These are phyloP conservation scores for Verbena officinalis DNA, from an alignment of 257 asterid species.

Conservation along the genomic window DNA sequence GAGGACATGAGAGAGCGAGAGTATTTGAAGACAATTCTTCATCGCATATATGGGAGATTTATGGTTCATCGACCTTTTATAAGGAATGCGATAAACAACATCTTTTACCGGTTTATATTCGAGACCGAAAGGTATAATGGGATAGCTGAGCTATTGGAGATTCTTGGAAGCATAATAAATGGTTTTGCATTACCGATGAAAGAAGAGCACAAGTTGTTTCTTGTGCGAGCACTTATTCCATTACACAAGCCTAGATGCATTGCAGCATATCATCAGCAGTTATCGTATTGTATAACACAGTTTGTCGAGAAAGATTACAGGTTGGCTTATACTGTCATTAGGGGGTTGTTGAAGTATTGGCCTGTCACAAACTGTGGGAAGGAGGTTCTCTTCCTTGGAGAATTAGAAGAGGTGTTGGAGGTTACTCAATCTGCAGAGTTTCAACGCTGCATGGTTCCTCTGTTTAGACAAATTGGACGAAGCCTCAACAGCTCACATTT, in stretches of 20 bases:
- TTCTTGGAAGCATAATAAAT: constrained; percentile 88
- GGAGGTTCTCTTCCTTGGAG: constrained; percentile 90
- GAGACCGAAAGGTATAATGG: constrained; percentile 86
- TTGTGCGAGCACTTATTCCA: constrained; percentile 77
- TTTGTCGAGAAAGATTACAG: constrained; percentile 90
- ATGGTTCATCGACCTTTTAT: constrained; percentile 94
- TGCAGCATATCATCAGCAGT: constrained; percentile 72
- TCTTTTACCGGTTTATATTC: constrained; percentile 72
- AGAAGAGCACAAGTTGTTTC: constrained; percentile 91
- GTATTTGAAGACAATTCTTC: constrained; percentile 86
- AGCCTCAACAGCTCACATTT: constrained; percentile 86
- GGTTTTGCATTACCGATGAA: constrained; percentile 94
- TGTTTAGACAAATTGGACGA: constrained; percentile 75
- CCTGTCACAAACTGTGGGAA: constrained; percentile 86
- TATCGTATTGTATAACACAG: constrained; percentile 74
- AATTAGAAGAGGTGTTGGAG: constrained; percentile 85
- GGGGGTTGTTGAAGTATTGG: constrained; percentile 84
- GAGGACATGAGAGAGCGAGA: constrained; percentile 92
- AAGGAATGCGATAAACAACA: constrained; percentile 81
- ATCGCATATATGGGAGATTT: constrained; percentile 87
- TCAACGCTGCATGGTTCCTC: constrained; percentile 82
- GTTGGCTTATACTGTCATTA: constrained; percentile 72
- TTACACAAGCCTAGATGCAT: constrained; percentile 80
- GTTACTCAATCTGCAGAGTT: constrained; percentile 77
- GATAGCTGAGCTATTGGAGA: constrained; percentile 77